phyloP scores from a whole-genome alignment of 148 eudicot species.

The Polygonum aviculare region DNA sequence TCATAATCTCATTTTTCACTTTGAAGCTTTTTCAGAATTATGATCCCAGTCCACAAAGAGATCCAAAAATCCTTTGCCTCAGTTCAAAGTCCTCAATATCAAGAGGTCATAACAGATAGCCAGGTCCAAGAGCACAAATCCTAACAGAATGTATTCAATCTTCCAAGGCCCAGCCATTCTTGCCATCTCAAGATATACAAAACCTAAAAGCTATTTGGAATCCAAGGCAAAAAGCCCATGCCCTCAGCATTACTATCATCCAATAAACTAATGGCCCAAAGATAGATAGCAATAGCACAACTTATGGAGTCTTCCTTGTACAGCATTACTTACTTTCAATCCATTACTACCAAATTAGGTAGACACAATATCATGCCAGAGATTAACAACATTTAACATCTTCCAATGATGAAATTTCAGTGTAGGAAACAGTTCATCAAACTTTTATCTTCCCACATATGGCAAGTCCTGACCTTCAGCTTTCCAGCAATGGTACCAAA shows the following conservation, averaged over 20 bases:
- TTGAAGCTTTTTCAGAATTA: background rate
- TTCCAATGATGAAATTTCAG: background rate
- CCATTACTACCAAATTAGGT: background rate
- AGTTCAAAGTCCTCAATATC: background rate
- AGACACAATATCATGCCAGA: background rate
- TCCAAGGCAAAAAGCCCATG: background rate
- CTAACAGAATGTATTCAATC: background rate
- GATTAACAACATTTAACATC: background rate
- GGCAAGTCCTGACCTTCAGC: background rate
- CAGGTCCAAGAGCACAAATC: background rate
- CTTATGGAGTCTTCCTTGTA: too few relatives aligned
- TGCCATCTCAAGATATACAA: background rate
- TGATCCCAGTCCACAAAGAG: background rate
- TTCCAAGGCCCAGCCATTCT: background rate
- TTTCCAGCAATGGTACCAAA: background rate
- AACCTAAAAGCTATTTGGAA: background rate
- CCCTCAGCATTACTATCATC: background rate
- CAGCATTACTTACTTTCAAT: background rate
- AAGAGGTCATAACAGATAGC: background rate
- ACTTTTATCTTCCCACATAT: background rate
- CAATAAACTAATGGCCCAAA: background rate
- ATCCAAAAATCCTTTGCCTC: background rate
- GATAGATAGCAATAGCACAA: background rate
- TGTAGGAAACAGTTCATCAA: background rate
- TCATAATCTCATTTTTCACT: background rate